Percentiles rank a stretch among this genome's conserved stretches.
phyloP scores from a whole-genome alignment of 2,329 filamentous ascomycete genomes.

The Arachnomyces sp. region DNA sequence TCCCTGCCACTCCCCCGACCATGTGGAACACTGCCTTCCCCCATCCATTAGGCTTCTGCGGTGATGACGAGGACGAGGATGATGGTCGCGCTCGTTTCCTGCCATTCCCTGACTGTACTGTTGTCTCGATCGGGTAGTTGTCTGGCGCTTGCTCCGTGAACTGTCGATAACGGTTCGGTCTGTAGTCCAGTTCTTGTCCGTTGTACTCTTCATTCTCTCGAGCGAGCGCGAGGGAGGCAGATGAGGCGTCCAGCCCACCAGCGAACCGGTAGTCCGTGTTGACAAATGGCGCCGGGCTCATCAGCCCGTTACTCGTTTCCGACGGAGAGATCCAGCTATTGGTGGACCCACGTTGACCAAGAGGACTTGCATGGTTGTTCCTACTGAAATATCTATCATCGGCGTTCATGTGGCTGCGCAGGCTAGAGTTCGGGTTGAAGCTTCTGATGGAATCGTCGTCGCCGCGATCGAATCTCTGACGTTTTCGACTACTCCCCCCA shows the following conservation, averaged over 20 bases:
- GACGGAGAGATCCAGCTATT: slow-evolving; percentile 19
- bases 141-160: slow-evolving; percentile 12
- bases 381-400: too few species aligned
- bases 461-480: slow-evolving; percentile 9
- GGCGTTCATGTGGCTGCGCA: too few species aligned
- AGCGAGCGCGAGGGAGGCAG: slow-evolving; percentile 17
- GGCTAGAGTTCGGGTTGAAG: too few species aligned
- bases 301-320: slow-evolving; percentile 14
- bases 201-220: slow-evolving; percentile 15
- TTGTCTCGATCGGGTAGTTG: not conserved
- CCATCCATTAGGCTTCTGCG: slow-evolving; percentile 23
- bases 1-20: slow-evolving; percentile 46
- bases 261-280: slow-evolving; percentile 32
- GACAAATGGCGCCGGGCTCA: slow-evolving; percentile 30
- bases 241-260: slow-evolving; percentile 24
- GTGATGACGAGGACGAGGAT: slow-evolving; percentile 6
- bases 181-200: slow-evolving; percentile 31
- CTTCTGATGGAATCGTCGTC: not conserved
- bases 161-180: slow-evolving; percentile 35
- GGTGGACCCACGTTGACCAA: slow-evolving; percentile 20
- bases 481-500: slow-evolving; percentile 10
- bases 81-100: slow-evolving; percentile 8
- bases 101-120: slow-evolving; percentile 4
- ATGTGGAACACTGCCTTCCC: slow-evolving; percentile 34
- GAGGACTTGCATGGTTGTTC: slow-evolving; percentile 9